phyloP scores from a whole-genome alignment of 345 rosid species.

The Gossypium bickii region DNA sequence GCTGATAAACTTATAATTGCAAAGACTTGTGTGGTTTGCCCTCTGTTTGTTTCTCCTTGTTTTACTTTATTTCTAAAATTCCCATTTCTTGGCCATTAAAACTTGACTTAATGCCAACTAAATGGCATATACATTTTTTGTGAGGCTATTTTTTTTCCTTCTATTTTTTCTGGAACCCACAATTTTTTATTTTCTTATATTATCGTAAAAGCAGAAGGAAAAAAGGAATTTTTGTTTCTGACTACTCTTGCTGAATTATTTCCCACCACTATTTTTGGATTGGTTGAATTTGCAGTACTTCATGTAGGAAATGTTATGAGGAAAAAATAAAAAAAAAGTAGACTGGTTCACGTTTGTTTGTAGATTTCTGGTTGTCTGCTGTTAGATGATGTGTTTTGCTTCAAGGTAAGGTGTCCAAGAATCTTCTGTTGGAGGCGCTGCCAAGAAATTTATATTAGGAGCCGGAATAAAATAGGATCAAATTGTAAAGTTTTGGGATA shows the following conservation, averaged over 20 bases:
- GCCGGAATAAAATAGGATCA: not conserved
- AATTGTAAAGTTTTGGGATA: not conserved
- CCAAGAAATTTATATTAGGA: not conserved
- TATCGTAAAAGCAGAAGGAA: not conserved
- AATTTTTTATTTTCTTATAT: no score
- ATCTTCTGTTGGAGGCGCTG: not conserved
- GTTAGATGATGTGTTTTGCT: not conserved
- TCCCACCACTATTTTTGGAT: not conserved
- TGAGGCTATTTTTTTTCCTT: not conserved
- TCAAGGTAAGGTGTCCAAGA: not conserved
- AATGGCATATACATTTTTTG: not conserved
- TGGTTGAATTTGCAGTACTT: not conserved
- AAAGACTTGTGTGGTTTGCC: not conserved
- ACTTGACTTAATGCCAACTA: not conserved
- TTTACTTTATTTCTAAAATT: not conserved
- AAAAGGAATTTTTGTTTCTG: not conserved
- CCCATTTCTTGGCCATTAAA: not conserved
- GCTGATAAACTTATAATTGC: constrained; percentile 9
- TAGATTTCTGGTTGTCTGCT: constrained; percentile 7
- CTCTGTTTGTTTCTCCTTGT: constrained; percentile 8
- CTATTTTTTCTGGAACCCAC: no score
- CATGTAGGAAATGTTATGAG: not conserved
- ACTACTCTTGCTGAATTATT: not conserved
- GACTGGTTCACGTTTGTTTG: not conserved
- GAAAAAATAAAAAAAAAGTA: not conserved